Percentiles rank a stretch among this genome's conserved stretches.
Evolutionary conservation across 1,139 yeast species (phyloP).

Genomic region (Saccharomycopsis crataegensis): DNA sequence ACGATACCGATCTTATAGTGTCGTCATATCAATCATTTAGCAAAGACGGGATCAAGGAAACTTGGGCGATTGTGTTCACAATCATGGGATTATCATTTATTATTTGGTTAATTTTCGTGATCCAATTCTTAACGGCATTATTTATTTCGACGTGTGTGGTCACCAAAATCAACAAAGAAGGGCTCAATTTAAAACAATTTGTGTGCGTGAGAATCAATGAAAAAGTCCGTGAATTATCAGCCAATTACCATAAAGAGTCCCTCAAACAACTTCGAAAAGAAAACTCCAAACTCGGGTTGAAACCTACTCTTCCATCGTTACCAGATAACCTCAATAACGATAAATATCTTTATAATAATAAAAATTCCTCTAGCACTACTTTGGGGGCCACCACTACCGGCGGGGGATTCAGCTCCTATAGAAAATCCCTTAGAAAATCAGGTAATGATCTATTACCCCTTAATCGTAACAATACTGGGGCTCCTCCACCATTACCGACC

Average conservation of each 20-base stretch:
- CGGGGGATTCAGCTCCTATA: background rate
- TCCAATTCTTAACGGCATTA: conserved; percentile 52
- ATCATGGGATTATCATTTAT: conserved; percentile 70
- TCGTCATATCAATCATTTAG: conserved; percentile 47
- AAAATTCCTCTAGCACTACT: background rate
- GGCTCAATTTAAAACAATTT: conserved; percentile 43
- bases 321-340: conserved; percentile 13
- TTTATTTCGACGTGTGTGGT: conserved; percentile 49
- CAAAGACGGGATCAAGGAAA: conserved; percentile 48
- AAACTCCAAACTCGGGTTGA: conserved; percentile 23
- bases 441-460: conserved; percentile 16
- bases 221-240: conserved; percentile 45
- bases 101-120: conserved; percentile 68
- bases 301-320: conserved; percentile 23
- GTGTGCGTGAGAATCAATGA: conserved; percentile 51
- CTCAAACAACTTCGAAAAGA: conserved; percentile 23
- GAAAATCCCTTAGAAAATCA: conserved; percentile 16
- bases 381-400: background rate
- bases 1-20: conserved; percentile 43
- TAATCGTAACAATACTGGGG: conserved; percentile 12
- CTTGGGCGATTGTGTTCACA: conserved; percentile 63
- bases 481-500: conserved; percentile 4
- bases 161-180: conserved; percentile 35
- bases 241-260: conserved; percentile 36
- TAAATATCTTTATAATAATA: background rate